These are phyloP conservation scores for Talaromyces sp. DNA, from an alignment of 2,329 filamentous ascomycete genomes.

Conservation along the genomic window DNA sequence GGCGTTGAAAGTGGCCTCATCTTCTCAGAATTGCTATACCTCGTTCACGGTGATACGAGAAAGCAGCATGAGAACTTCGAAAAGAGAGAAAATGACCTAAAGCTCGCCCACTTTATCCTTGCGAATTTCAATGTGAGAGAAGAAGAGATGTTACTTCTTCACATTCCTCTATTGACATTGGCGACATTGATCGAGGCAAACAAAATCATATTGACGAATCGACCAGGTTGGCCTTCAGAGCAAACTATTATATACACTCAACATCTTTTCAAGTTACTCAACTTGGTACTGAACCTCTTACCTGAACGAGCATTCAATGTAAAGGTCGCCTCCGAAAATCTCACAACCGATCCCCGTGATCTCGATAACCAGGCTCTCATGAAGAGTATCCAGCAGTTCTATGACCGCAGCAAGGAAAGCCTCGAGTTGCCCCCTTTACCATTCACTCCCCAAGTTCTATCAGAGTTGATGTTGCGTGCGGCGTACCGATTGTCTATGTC, in stretches of 20 bases:
- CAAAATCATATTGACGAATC: conserved; percentile 22
- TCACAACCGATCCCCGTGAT: conserved; percentile 10
- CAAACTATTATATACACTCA: conserved; percentile 21
- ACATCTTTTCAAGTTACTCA: conserved; percentile 27
- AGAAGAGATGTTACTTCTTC: conserved; percentile 87
- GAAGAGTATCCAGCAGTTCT: conserved; percentile 60
- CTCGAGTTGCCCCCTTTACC: conserved; percentile 59
- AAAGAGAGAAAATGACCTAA: conserved; percentile 57
- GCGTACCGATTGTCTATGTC: conserved; percentile 40
- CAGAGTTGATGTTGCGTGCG: conserved; percentile 61
- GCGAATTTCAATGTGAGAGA: conserved; percentile 87
- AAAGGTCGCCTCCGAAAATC: conserved; percentile 36
- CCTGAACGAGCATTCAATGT: conserved; percentile 46
- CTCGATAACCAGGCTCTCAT: conserved; percentile 44
- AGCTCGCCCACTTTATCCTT: conserved; percentile 75
- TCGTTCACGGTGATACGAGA: conserved; percentile 52
- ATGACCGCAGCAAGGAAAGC: conserved; percentile 64
- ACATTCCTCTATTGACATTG: conserved; percentile 73
- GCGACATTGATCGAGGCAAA: conserved; percentile 52
- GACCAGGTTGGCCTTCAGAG: conserved; percentile 15
- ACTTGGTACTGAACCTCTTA: conserved; percentile 38
- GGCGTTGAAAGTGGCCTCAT: conserved; percentile 92
- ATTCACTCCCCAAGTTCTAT: conserved; percentile 52
- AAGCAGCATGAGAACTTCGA: conserved; percentile 48
- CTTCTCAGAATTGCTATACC: conserved; percentile 71